Evolutionary conservation across 2,329 filamentous ascomycete genomes (phyloP).

Genomic region (Fusarium guadeloupense): DNA sequence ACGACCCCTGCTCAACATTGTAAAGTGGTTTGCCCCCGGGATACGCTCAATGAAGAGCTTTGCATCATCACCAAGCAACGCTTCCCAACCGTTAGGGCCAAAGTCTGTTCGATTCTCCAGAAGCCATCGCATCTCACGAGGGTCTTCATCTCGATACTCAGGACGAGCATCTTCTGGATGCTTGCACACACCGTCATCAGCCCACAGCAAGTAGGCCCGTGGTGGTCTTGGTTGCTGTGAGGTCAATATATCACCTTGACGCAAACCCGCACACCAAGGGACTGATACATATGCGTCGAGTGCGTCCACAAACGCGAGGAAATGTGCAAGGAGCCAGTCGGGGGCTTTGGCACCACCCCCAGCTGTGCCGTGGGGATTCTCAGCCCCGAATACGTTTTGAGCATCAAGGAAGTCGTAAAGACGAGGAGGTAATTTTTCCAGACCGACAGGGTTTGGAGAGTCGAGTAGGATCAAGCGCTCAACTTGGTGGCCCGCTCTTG

Average conservation of each 20-base stretch:
- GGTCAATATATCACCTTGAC: background rate
- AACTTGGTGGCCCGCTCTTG: slow-evolving; percentile 64
- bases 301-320: slow-evolving; percentile 72
- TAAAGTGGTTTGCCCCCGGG: slow-evolving; percentile 14
- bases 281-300: slow-evolving; percentile 74
- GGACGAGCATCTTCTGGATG: slow-evolving; percentile 71
- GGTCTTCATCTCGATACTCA: slow-evolving; percentile 51
- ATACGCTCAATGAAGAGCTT: background rate
- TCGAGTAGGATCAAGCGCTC: slow-evolving; percentile 72
- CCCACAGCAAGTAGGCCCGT: slow-evolving; percentile 74
- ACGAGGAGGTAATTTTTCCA: slow-evolving; percentile 70
- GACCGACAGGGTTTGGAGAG: slow-evolving; percentile 70
- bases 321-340: slow-evolving; percentile 78
- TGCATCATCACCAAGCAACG: slow-evolving; percentile 9
- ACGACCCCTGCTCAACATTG: slow-evolving; percentile 12
- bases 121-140: slow-evolving; percentile 73
- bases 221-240: slow-evolving; percentile 50
- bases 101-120: slow-evolving; percentile 79
- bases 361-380: background rate
- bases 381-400: slow-evolving; percentile 67
- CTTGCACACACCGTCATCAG: slow-evolving; percentile 77
- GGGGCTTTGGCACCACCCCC: slow-evolving; percentile 73
- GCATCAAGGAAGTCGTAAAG: slow-evolving; percentile 78
- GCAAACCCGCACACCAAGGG: slow-evolving; percentile 61
- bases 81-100: slow-evolving; percentile 42